Percentiles rank a stretch among this genome's conserved stretches.
Conservation (phyloP, 83 land plant genomes). For the Diphasiastrum complanatum region DNA sequence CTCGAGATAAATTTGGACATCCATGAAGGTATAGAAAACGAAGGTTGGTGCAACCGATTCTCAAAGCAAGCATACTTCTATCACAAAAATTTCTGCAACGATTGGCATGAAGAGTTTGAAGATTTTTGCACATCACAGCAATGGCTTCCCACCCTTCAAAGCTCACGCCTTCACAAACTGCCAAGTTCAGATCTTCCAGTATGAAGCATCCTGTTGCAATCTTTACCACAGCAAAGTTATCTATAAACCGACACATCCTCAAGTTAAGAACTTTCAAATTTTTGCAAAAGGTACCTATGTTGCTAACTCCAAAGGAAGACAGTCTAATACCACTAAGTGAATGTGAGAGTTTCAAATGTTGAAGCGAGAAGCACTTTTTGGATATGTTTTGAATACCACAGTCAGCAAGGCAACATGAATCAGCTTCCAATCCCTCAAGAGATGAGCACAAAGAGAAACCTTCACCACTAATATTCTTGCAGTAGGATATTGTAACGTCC, state of each 20-base stretch:
- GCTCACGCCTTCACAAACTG: slow-evolving; percentile 41
- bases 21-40: slow-evolving; percentile 36
- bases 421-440: slow-evolving; percentile 42
- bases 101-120: slow-evolving; percentile 48
- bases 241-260: slow-evolving; percentile 37
- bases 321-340: slow-evolving; percentile 9
- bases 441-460: slow-evolving; percentile 35
- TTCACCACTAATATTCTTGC: slow-evolving; percentile 30
- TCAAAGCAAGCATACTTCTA: slow-evolving; percentile 32
- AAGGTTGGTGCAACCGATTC: slow-evolving; percentile 40
- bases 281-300: slow-evolving; percentile 24
- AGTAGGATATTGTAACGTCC: slow-evolving; percentile 29
- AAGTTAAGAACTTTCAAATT: slow-evolving; percentile 34
- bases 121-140: slow-evolving; percentile 36
- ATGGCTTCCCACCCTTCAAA: slow-evolving; percentile 41
- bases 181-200: slow-evolving; percentile 51
- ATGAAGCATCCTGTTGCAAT: slow-evolving; percentile 51
- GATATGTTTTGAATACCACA: slow-evolving; percentile 36
- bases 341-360: slow-evolving; percentile 36
- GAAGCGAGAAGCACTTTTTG: slow-evolving; percentile 39
- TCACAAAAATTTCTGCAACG: slow-evolving; percentile 48
- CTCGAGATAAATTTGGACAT: slow-evolving; percentile 15
- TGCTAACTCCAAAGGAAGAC: slow-evolving; percentile 20
- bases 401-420: slow-evolving; percentile 34
- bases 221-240: slow-evolving; percentile 29